phyloP scores from a whole-genome alignment of 176 grass and related monocot genomes.

The Echinochloa phyllopogon region DNA sequence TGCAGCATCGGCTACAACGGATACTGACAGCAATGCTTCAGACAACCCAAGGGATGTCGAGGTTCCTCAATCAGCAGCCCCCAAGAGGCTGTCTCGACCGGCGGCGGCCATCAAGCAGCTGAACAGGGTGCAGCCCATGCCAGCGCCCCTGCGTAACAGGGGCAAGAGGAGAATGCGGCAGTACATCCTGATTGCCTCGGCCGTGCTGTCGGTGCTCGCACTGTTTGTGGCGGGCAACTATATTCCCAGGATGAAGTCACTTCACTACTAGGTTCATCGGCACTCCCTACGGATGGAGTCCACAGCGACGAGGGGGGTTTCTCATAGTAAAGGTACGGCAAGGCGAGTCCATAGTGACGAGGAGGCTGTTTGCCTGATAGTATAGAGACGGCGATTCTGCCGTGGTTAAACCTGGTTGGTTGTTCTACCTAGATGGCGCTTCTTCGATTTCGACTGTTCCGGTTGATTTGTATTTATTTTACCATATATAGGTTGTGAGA shows the following conservation, averaged over 20 bases:
- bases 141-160: conserved; percentile 70
- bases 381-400: conserved; percentile 10
- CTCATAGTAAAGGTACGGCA: background rate
- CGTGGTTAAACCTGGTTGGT: conserved; percentile 18
- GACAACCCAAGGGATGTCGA: conserved; percentile 43
- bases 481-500: conserved; percentile 47
- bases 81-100: conserved; percentile 44
- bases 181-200: conserved; percentile 57
- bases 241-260: conserved; percentile 51
- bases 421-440: conserved; percentile 27
- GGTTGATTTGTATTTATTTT: conserved; percentile 51
- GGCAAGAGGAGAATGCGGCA: conserved; percentile 61
- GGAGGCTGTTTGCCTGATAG: conserved; percentile 16
- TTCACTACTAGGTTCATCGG: conserved; percentile 14
- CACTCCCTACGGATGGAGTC: conserved; percentile 11
- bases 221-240: conserved; percentile 69
- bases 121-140: conserved; percentile 66
- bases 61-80: conserved; percentile 18
- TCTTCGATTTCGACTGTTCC: conserved; percentile 24
- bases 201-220: conserved; percentile 51
- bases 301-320: conserved; percentile 19
- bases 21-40: conserved; percentile 43
- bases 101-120: conserved; percentile 57
- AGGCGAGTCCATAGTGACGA: background rate
- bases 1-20: conserved; percentile 17